Evolutionary conservation across 1,284 basidiomycete species (phyloP).

Genomic region (Somion occarium): DNA sequence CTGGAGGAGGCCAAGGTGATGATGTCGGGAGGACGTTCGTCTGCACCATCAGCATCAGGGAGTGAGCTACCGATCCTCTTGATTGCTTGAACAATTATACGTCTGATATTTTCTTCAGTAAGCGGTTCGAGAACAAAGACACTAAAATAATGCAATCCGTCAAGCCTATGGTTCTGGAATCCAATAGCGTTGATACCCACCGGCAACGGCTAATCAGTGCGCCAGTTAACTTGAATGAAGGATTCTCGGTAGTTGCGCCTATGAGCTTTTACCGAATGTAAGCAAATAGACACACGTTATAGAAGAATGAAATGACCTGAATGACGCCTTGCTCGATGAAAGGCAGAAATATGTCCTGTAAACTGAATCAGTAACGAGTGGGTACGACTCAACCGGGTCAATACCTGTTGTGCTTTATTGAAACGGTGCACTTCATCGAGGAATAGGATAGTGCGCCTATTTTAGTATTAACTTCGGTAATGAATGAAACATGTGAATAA

Average conservation of each 20-base stretch:
- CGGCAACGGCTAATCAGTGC: constrained; percentile 80
- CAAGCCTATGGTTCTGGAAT: too few species aligned
- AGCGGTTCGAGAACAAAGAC: constrained; percentile 64
- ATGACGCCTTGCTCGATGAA: constrained; percentile 78
- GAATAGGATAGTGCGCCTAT: constrained; percentile 70
- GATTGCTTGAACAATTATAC: constrained; percentile 49
- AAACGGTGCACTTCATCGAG: constrained; percentile 91
- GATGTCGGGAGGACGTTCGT: constrained; percentile 18
- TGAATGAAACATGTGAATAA: neutral
- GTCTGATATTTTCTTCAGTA: constrained; percentile 50
- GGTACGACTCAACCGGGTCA: neutral
- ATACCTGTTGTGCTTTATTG: constrained; percentile 77
- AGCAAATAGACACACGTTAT: neutral
- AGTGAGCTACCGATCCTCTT: constrained; percentile 29
- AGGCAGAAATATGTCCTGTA: constrained; percentile 74
- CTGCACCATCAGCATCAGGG: constrained; percentile 10
- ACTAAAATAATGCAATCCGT: constrained; percentile 27
- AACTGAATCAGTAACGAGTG: neutral
- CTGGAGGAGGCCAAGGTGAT: constrained; percentile 9
- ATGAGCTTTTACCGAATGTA: constrained; percentile 48
- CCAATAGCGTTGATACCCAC: constrained; percentile 43
- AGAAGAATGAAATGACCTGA: constrained; percentile 39
- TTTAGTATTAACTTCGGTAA: neutral
- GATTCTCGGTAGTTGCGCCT: constrained; percentile 91
- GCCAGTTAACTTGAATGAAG: constrained; percentile 79